phyloP scores from a whole-genome alignment of 371 early-diverging fungal species.

The Apophysomyces trapeziformis region DNA sequence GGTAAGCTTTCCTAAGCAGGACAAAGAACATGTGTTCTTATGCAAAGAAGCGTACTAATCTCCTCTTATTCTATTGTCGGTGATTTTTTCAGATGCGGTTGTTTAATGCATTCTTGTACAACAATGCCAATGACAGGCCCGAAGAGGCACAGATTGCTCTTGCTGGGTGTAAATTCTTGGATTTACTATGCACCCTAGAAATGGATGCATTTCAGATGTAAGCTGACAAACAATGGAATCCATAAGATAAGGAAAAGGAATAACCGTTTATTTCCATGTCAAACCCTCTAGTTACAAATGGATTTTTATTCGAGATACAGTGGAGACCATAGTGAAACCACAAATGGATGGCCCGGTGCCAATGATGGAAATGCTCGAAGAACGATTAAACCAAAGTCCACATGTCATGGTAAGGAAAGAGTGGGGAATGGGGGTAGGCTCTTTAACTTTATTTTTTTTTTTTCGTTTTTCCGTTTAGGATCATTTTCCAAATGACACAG shows the following conservation, averaged over 20 bases:
- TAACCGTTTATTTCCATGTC: neutral
- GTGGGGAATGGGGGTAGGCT: neutral
- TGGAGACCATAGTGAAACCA: constrained; percentile 59
- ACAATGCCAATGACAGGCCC: constrained; percentile 53
- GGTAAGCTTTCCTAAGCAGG: constrained; percentile 42
- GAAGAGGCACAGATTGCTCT: constrained; percentile 80
- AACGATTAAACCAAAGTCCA: constrained; percentile 22
- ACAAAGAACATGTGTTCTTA: constrained; percentile 5
- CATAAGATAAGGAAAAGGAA: neutral
- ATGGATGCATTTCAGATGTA: constrained; percentile 87
- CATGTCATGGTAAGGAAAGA: neutral
- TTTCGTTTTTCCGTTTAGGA: constrained; percentile 10
- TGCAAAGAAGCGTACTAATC: neutral
- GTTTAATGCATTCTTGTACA: constrained; percentile 57
- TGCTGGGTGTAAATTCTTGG: constrained; percentile 89
- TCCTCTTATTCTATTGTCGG: too few species aligned
- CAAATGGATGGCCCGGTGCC: constrained; percentile 54
- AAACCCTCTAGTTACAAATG: constrained; percentile 77
- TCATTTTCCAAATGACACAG: constrained; percentile 19
- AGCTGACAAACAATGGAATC: constrained; percentile 13
- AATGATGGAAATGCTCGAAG: constrained; percentile 59
- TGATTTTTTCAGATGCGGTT: constrained; percentile 56
- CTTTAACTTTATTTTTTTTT: neutral
- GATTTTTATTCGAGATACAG: constrained; percentile 89
- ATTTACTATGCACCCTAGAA: constrained; percentile 78